Conservation (phyloP, 1,284 basidiomycete genomes). For the Porphyrellus sp. region DNA sequence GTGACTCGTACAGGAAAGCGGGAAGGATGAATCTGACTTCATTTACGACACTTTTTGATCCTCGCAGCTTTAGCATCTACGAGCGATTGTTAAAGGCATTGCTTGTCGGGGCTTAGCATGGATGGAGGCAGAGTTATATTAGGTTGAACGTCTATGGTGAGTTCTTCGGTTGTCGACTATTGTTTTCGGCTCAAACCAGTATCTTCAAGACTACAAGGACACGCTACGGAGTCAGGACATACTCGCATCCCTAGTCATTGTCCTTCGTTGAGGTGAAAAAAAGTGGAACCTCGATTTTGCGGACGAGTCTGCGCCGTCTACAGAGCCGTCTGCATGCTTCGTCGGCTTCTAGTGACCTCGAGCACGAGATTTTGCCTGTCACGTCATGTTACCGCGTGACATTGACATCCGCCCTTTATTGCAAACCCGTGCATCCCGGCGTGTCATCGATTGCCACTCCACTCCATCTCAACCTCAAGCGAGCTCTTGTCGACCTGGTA, state of each 20-base stretch:
- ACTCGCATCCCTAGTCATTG: slow-evolving; percentile 38
- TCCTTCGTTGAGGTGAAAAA: slow-evolving; percentile 30
- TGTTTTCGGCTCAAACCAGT: neutral
- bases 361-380: slow-evolving; percentile 42
- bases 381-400: slow-evolving; percentile 32
- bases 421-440: neutral
- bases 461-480: neutral
- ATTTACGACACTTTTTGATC: slow-evolving; percentile 31
- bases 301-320: neutral
- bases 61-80: no score
- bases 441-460: neutral
- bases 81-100: slow-evolving; percentile 29
- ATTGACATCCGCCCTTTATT: slow-evolving; percentile 39
- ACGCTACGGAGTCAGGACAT: slow-evolving; percentile 35
- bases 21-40: slow-evolving; percentile 32
- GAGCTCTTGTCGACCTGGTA: neutral
- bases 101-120: slow-evolving; percentile 34
- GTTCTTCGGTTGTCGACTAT: slow-evolving; percentile 11
- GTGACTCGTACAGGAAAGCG: slow-evolving; percentile 32
- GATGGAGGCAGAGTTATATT: slow-evolving; percentile 40
- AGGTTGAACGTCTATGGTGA: slow-evolving; percentile 39
- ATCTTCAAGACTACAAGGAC: slow-evolving; percentile 29
- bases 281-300: slow-evolving; percentile 31
- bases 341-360: slow-evolving; percentile 40
- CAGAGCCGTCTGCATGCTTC: slow-evolving; percentile 25